These are phyloP conservation scores for Myxozyma geophila DNA, from an alignment of 805 yeast species.

Conservation along the genomic window DNA sequence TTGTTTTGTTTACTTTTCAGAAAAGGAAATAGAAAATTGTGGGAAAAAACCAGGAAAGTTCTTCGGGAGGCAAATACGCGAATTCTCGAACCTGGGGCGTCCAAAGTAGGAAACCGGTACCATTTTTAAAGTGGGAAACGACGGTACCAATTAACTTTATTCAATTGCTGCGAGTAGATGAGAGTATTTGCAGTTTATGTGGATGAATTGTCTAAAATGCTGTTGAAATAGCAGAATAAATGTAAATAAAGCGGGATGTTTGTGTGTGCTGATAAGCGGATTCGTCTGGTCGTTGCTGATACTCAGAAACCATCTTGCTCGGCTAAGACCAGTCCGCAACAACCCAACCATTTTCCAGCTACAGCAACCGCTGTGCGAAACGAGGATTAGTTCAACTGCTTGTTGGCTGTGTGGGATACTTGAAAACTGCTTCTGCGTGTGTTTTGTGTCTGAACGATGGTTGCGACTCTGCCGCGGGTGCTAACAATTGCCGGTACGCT, in stretches of 20 bases:
- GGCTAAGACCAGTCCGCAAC: not conserved
- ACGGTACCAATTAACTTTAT: too few species aligned
- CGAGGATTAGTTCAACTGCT: too few species aligned
- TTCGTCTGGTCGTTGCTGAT: too few species aligned
- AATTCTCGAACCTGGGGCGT: not conserved
- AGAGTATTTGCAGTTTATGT: not conserved
- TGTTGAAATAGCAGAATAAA: too few species aligned
- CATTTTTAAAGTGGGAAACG: too few species aligned
- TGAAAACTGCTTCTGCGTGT: not conserved
- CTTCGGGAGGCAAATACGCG: not conserved
- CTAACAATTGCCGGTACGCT: conserved; percentile 41
- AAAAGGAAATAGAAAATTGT: not conserved
- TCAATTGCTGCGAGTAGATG: not conserved
- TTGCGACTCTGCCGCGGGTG: conserved; percentile 32
- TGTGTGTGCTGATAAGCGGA: not conserved
- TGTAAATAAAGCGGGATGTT: not conserved
- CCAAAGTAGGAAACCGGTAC: not conserved
- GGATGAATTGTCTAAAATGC: too few species aligned
- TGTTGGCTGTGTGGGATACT: too few species aligned
- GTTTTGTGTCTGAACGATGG: not conserved
- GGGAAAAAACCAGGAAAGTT: not conserved
- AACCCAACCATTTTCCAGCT: too few species aligned
- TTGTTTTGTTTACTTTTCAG: not conserved
- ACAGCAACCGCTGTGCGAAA: too few species aligned
- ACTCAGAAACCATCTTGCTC: not conserved